Base-by-base conservation (phyloP, 2,329 filamentous ascomycete species). In the Pseudogymnoascus sp. region DNA sequence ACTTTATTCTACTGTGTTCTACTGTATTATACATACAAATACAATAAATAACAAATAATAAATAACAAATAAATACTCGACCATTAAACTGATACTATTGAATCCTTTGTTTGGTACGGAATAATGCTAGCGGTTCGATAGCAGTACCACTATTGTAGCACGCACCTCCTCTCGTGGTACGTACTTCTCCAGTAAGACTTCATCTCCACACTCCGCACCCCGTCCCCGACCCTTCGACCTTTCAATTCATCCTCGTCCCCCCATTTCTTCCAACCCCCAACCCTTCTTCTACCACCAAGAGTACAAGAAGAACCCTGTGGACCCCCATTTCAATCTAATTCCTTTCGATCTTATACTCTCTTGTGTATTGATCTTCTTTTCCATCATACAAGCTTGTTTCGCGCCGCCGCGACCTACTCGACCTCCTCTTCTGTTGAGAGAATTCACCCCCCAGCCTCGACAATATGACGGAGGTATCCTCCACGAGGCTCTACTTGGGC, bases 401-500 rank as follows among this genome's bases (percentile, higher is more conserved):
- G 44, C 44, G 44, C 25, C 23, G 8, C 28, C 44, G 44, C 44
- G 44, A 50, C 44, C 44, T 28, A 25, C 44, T 50, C 44, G 21
- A 42, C 5, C 44, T 50, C 4, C 21, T 25, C 44, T 42, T 42
- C 38, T 50, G 44, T 50, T 28, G 44, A 50, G 44, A 28, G 5
- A 28, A 25, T 50, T 50, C 44, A 50, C 44, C 44, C 44, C 21
- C 42, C 44, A 50, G 44, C 23, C 44, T 50, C 44, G 44, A 50
- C 44, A 72, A 64, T 75, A 83, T 78, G 76, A 92, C 91, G 85
- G 91, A 96, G 81, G 93, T 97, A 70, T 96, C 92, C 68, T 89
- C 90, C 70, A 97, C 93, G 75, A 87, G 95, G 81, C 90, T 97
- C 71, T 99, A 97, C 82, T 82, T 97, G 81, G 93, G 93, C 79